Evolutionary conservation across 305 asterid species (phyloP).

Genomic region (Fraxinus platypoda): DNA sequence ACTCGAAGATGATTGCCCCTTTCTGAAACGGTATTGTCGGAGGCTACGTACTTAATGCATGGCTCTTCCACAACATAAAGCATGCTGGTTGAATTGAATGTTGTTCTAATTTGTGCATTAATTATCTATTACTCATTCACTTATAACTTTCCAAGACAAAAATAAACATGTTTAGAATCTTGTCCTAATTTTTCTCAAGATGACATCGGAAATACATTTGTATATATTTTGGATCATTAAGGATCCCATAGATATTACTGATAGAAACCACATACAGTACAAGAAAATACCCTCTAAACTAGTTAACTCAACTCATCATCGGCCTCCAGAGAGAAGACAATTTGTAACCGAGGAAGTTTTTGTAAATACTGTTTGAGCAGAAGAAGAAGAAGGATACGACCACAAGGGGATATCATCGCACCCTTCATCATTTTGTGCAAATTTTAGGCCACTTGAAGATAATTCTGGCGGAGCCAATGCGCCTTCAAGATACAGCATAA

Average conservation of each 20-base stretch:
- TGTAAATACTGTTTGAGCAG: slow-evolving; percentile 29
- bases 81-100: too few relatives aligned
- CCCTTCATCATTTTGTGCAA: slow-evolving; percentile 30
- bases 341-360: slow-evolving; percentile 30
- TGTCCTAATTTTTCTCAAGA: background rate
- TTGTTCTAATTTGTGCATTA: too few relatives aligned
- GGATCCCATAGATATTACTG: background rate
- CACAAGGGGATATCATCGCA: slow-evolving; percentile 38
- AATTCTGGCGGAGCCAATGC: slow-evolving; percentile 42
- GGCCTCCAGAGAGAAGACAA: slow-evolving; percentile 43
- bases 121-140: too few relatives aligned
- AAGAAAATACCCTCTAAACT: background rate
- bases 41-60: too few relatives aligned
- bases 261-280: background rate
- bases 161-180: too few relatives aligned
- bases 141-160: too few relatives aligned
- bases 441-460: slow-evolving; percentile 18
- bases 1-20: too few relatives aligned
- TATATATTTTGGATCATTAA: background rate
- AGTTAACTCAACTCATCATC: slow-evolving; percentile 19
- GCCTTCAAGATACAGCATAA: slow-evolving; percentile 39
- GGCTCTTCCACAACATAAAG: too few relatives aligned
- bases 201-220: background rate
- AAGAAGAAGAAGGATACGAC: slow-evolving; percentile 29
- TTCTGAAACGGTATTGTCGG: too few relatives aligned